phyloP scores from a whole-genome alignment of 306 rosid genomes.

The Dalbergia cultrata region DNA sequence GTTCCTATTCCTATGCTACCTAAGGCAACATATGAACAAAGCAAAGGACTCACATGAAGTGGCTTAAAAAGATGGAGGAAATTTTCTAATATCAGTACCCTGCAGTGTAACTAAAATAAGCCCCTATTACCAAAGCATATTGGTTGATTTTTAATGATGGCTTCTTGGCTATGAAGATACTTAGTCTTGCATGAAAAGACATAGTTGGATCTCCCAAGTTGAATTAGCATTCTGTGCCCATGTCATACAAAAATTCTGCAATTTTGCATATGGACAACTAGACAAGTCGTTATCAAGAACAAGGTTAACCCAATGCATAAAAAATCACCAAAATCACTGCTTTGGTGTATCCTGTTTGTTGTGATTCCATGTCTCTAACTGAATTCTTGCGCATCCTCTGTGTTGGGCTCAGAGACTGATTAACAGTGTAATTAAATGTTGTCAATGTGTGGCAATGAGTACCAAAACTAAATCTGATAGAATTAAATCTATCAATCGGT shows the following conservation, averaged over 20 bases:
- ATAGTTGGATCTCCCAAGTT: not conserved
- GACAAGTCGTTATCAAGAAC: constrained; percentile 24
- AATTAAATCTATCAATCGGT: too few relatives aligned
- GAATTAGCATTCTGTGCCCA: constrained; percentile 20
- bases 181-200: not conserved
- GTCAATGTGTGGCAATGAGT: too few relatives aligned
- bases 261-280: not conserved
- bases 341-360: constrained; percentile 44
- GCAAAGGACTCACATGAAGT: not conserved
- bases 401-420: too few relatives aligned
- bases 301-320: constrained; percentile 56
- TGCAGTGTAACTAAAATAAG: not conserved
- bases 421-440: too few relatives aligned
- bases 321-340: constrained; percentile 73
- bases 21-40: constrained; percentile 11
- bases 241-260: not conserved
- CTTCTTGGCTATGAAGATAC: not conserved
- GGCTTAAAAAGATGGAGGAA: not conserved
- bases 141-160: not conserved
- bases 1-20: constrained; percentile 8
- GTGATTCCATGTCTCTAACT: constrained; percentile 19
- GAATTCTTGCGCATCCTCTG: not conserved
- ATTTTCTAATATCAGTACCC: not conserved
- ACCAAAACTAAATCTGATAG: too few relatives aligned
- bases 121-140: not conserved